Evolutionary conservation across 2,329 filamentous ascomycete species (phyloP).

Genomic region (Hypoxylon sp.): DNA sequence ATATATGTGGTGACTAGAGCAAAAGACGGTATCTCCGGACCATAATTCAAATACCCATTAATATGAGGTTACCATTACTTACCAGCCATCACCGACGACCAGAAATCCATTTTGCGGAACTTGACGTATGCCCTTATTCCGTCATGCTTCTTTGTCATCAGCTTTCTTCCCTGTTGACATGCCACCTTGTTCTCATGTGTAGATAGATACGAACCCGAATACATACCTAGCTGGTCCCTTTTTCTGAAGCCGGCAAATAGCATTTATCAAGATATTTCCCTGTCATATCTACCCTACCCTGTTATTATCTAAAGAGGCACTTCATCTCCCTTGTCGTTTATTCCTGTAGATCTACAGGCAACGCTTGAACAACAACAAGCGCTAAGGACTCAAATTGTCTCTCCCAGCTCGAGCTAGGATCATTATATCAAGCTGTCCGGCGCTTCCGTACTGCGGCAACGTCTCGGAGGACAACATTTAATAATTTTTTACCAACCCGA

Average conservation of each 20-base stretch:
- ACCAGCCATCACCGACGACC: constrained; percentile 34
- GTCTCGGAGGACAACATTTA: constrained; percentile 13
- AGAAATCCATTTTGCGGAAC: constrained; percentile 26
- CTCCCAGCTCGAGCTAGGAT: constrained; percentile 20
- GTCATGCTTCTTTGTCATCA: constrained; percentile 37
- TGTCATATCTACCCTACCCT: constrained; percentile 9
- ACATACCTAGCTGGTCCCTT: neutral
- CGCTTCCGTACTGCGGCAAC: constrained; percentile 40
- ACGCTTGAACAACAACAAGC: constrained; percentile 1
- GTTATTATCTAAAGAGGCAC: constrained; percentile 13
- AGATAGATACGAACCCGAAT: constrained; percentile 30
- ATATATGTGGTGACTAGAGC: constrained; percentile 34
- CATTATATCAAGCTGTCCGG: constrained; percentile 38
- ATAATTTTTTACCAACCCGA: constrained; percentile 18
- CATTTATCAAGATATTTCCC: constrained; percentile 5
- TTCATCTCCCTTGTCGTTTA: constrained; percentile 8
- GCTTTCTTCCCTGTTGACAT: constrained; percentile 18
- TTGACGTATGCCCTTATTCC: constrained; percentile 45
- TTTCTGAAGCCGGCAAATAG: constrained; percentile 3
- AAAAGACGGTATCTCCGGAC: constrained; percentile 41
- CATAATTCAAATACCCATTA: constrained; percentile 31
- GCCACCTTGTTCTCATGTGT: constrained; percentile 24
- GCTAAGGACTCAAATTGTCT: constrained; percentile 12
- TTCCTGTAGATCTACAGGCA: constrained; percentile 4
- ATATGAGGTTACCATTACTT: constrained; percentile 41